Base-by-base conservation (phyloP, 2,329 filamentous ascomycete species). In the Aaosphaeria arxii region DNA sequence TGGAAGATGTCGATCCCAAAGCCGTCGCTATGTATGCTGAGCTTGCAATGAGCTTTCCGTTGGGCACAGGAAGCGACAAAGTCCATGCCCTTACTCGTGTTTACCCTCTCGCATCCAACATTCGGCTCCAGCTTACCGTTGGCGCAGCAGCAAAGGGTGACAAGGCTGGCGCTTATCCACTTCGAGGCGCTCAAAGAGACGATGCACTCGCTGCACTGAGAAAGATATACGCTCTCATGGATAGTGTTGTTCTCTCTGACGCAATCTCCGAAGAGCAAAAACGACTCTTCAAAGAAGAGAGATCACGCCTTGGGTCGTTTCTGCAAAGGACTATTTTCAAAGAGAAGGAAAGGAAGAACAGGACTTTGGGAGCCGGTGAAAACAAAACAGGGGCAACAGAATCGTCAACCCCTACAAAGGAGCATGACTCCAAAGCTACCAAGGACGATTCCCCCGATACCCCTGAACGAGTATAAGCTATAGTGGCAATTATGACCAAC, bases 1-100 rank as follows among this genome's bases (percentile, higher is more conserved):
- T 67, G 7, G 59, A 61, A 35, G 63, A 70, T 41, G 58, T 51
- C 6, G 66, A 70, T 45, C 29, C 62, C 3, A 68, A 64, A 44
- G 50, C 58, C 5, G 58, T 61, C 11, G 46, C 46, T 32, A 63
- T 61, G 57, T 70, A 66, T 43, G 63, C 64, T 29, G 59, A 64
- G 2, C 58, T 70, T 28, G 63, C 58, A 7, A 39, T 53, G 11
- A 46, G 33, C 0, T 66, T 64, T 29, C 66, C 67, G 2, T 49
- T 61, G 4, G 62, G 59, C 31, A 67, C 55, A 32, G 65, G 59
- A 7, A 45, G 57, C n/a, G 61, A 66, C 45, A 51, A 64, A 11
- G 38, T 67, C 7, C 53, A 63, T 33, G 62, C 65, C 7, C 57
- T 70, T 9, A 57, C 57, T 5, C 43, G 53, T 11, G 57, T 70